Base-by-base conservation (phyloP, 1,139 yeast species). In the Martiniozyma asiatica region DNA sequence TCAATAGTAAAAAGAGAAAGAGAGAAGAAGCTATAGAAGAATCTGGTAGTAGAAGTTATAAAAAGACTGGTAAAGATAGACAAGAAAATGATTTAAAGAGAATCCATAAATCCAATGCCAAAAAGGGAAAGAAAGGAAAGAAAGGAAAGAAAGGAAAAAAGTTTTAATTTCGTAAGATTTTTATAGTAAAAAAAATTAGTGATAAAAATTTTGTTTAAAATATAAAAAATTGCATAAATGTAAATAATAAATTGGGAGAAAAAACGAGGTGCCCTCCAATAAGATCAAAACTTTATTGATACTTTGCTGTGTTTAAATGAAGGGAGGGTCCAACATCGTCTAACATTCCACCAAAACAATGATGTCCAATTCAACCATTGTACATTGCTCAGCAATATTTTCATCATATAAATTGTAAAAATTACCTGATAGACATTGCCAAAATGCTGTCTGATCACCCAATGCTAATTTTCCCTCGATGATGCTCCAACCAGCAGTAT, bases 401-500 rank as follows among this genome's bases (percentile, higher is more conserved):
- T 73, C 62, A 53, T 76, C 84, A 58, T 78, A 78, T 55, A 78
- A 65, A 68, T 78, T 78, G 74, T 73, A 77, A 70, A 78, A 78
- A 47, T 66, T 64, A 45, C 89, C 89, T 24, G 84, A 74, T 42
- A 65, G 55, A 64, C 89, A 78, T 63, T 77, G 82, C 67, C 66
- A 78, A 70, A 78, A 78, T 39, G 61, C 58, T 38, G 68, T 65
- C 34, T 55, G 48, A 53, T 60, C 58, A 57, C 87, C 87, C 41
- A 78, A 59, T 35, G 82, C 80, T 55, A 79, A 66, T 64, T 63
- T 56, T 42, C 84, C 82, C 33, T 70, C 76, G 37, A 74, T 62
- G 45, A 76, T 59, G 32, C 78, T 63, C 89, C 89, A 79, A 44
- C 92, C 92, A 38, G 72, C 79, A 50, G 89, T 87, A 61, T 73